A percentile compares a stretch with the other conserved stretches of the same genome.
These are phyloP conservation scores for Picea sitchensis DNA, from an alignment of 75 land plant genomes.

Conservation along the genomic window DNA sequence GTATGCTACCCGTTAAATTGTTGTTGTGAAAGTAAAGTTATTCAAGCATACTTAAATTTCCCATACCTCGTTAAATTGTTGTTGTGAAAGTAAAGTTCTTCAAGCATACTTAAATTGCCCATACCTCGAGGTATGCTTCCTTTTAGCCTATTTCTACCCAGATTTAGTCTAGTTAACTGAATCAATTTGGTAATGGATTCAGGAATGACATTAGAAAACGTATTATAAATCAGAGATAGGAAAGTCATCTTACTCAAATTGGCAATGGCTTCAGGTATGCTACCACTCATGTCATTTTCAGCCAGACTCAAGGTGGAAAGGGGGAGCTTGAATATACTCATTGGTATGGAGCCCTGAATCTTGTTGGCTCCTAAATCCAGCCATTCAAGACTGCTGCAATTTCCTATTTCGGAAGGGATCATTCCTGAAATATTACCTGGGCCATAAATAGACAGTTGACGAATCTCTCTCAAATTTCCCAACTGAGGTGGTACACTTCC, in stretches of 20 bases:
- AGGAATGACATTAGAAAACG: neutral
- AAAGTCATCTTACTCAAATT: neutral
- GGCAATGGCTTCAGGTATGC: neutral
- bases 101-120: neutral
- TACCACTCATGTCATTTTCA: neutral
- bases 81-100: neutral
- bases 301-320: neutral
- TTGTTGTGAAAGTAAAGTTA: too few relatives aligned
- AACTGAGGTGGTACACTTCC: too few relatives aligned
- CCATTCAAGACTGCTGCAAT: neutral
- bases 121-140: neutral
- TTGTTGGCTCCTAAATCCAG: neutral
- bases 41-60: too few relatives aligned
- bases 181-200: neutral
- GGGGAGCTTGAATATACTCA: neutral
- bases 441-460: too few relatives aligned
- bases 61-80: neutral
- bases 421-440: too few relatives aligned
- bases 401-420: neutral
- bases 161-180: neutral
- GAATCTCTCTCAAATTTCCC: too few relatives aligned
- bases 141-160: neutral
- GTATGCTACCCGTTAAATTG: too few relatives aligned
- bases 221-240: neutral
- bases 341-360: neutral